Base-by-base conservation (phyloP, 2,329 filamentous ascomycete species). In the Ophiostoma australiae region DNA sequence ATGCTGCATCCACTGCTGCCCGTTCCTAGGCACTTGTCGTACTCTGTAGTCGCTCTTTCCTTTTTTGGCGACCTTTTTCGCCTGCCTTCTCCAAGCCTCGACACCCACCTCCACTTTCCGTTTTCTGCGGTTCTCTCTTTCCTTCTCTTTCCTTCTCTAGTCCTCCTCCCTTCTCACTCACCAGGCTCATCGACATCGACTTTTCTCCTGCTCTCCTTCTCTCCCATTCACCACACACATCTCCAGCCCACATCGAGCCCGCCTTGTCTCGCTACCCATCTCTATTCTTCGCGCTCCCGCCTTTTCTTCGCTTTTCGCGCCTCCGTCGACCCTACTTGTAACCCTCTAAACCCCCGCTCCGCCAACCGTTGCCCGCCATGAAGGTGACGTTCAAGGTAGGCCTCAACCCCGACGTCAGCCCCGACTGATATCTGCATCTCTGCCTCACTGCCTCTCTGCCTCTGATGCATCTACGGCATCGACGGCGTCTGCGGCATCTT, bases 341-440 rank as follows among this genome's bases (percentile, higher is more conserved):
- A 35, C 55, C 13, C 23, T 23, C 8, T 13, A 31, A 17, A 41
- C 65, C 35, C 17, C 44, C 48, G 37, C 44, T 39, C 69, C 37
- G 37, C 41, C 23, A 41, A 4, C 39, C 41, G 55, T 71, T 72
- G 80, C 80, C 81, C 84, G 85, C 77, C 79, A 90, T 90, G 88
- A 90, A 90, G 86, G 84, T 90, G 78, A 90, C 88, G 74, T 87
- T 89, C 80, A 86, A 87, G 83, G 86, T 88, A 82, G 73, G 23
- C 27, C 20, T 39, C 35, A 13, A 35, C 48, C 20, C 17, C 35
- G 31, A 31, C 44, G 20, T 68, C 20, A 23, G 8, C 20, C 31
- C 11, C 17, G 15, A 33, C 23, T 67, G 70, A 74, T 74, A 65
- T 11, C 39, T 15, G 39, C n/a, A n/a, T n/a, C 11, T 41, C 39